Evolutionary conservation across 768 basidiomycete genomes (phyloP), one percentile per base, ranked within the genome.

Genomic region (Lentinula guzmanii): DNA sequence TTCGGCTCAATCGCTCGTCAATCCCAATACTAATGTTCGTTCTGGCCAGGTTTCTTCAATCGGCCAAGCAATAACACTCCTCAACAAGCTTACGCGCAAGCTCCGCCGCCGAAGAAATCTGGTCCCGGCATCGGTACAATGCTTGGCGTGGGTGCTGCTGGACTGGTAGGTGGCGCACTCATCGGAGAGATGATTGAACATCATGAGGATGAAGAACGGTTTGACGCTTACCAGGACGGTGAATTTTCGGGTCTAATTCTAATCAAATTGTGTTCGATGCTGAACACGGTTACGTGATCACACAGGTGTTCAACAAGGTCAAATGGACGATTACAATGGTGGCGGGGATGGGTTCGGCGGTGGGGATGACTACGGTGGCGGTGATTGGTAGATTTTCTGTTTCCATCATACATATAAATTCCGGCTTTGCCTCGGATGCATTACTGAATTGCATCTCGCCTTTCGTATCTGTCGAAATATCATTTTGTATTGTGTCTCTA

Each of bases 121-220:
- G 83, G 83, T 9, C 72, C 76, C 43, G 83, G 85, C 11, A 71
- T 80, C 72, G 85, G 86, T 31, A 74, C 77, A 31, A 72, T 75
- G 41, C 54, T 81, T 43, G 56, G 35, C 57, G 43, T 52, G 21
- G 87, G 79, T 64, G 87, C 82, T 66, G 87, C 77, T 15, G 89
- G 86, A 61, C 69, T 89, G n/a, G 68, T 87, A n/a, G 87, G 83
- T 42, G 89, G 89, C 61, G 73, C 75, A 2, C 70, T 90, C 48
- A 66, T 89, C 42, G 80, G 67, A 39, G 76, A 84, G 50, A 82
- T 80, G 0, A 62, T 84, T 34, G 85, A 85, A 50, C 70, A 72
- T 42, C 58, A 62, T 35, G 57, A 60, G 50, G 18, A 62, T 48
- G 4, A 58, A 35, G 41, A 63, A 35, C 42, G 43, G 31, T 43